phyloP scores from a whole-genome alignment of 306 rosid genomes.

The Cucumis melo region DNA sequence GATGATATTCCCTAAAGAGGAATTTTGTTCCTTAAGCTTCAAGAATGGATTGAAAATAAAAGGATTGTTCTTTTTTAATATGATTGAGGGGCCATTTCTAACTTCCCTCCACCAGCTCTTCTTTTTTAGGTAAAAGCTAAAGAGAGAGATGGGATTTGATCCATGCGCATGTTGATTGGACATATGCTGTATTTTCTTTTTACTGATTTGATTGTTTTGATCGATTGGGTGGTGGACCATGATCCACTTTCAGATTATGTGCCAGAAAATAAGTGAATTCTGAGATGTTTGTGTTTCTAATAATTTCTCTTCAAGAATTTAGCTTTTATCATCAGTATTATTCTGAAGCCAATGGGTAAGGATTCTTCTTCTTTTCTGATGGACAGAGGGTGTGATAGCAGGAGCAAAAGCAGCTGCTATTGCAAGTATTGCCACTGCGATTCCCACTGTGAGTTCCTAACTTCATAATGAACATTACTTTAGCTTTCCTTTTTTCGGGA shows the following conservation, averaged over 20 bases:
- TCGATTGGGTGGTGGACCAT: neutral
- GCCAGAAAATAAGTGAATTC: neutral
- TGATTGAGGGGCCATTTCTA: neutral
- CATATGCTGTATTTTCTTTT: neutral
- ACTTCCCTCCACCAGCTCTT: neutral
- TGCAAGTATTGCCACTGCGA: constrained; percentile 82
- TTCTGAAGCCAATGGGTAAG: neutral
- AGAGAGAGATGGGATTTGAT: constrained; percentile 4
- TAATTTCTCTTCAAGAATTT: neutral
- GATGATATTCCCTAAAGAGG: neutral
- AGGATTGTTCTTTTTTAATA: neutral
- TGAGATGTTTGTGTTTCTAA: neutral
- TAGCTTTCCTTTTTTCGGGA: neutral
- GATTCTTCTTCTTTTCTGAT: neutral
- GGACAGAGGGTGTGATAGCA: constrained; percentile 81
- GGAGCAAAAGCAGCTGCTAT: constrained; percentile 89
- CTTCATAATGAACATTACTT: constrained; percentile 3
- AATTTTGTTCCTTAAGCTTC: neutral
- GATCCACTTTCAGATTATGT: constrained; percentile 5
- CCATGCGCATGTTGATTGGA: constrained; percentile 9
- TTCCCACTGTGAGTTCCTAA: constrained; percentile 59
- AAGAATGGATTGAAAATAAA: neutral
- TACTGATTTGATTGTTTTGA: constrained; percentile 3
- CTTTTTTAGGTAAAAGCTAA: constrained; percentile 1
- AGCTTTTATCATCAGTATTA: neutral